These are phyloP conservation scores for Nectriaceae sp. DNA, from an alignment of 2,329 filamentous ascomycete genomes.

Conservation along the genomic window DNA sequence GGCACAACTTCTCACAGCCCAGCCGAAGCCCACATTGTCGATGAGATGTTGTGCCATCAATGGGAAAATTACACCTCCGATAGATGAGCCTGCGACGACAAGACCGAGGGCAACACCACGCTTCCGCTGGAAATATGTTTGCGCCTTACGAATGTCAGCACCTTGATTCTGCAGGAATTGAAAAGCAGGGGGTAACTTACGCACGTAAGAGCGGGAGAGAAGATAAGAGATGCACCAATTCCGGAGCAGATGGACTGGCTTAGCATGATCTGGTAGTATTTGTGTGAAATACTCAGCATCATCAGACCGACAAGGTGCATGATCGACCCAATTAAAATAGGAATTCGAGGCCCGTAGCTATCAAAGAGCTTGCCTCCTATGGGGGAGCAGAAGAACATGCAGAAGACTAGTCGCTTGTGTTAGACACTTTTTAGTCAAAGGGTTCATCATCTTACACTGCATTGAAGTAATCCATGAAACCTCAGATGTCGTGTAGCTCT, in stretches of 20 bases:
- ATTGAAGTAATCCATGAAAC: conserved; percentile 54
- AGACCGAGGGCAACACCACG: conserved; percentile 59
- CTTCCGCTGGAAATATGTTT: conserved; percentile 34
- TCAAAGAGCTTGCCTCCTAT: conserved; percentile 50
- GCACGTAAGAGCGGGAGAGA: conserved; percentile 15
- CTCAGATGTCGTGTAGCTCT: conserved; percentile 43
- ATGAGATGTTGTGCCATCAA: conserved; percentile 26
- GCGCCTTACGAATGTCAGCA: conserved; percentile 10
- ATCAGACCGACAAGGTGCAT: conserved; percentile 59
- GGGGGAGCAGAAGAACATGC: conserved; percentile 34
- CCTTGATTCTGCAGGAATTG: no score
- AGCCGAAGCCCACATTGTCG: conserved; percentile 32
- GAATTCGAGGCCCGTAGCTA: conserved; percentile 55
- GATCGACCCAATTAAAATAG: conserved; percentile 50
- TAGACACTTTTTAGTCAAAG: background rate
- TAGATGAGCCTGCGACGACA: conserved; percentile 57
- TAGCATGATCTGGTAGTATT: conserved; percentile 35
- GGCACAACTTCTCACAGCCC: conserved; percentile 59
- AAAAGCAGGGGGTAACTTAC: conserved; percentile 7
- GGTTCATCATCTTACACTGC: conserved; percentile 29
- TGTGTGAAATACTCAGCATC: conserved; percentile 51
- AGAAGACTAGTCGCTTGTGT: conserved; percentile 18
- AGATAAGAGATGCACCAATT: conserved; percentile 17
- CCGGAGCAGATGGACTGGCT: conserved; percentile 19
- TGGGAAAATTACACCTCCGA: conserved; percentile 53